Evolutionary conservation across 2,329 filamentous ascomycete species (phyloP).

Genomic region (Blumeria graminis): DNA sequence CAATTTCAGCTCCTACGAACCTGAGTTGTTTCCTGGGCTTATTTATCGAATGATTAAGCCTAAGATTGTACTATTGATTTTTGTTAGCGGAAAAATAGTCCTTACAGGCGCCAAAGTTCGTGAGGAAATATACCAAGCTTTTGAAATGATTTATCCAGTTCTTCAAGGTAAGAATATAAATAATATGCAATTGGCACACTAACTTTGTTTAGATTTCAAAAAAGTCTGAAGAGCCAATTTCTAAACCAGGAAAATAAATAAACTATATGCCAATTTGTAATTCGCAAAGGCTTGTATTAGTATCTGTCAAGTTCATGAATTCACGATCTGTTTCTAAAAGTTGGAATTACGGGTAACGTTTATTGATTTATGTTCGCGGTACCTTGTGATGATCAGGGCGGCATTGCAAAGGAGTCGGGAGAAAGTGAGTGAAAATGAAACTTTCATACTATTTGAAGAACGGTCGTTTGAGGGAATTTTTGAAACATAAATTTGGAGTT

Average conservation of each 20-base stretch:
- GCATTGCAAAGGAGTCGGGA: no score
- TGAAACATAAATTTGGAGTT: no score
- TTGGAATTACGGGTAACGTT: no score
- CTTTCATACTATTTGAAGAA: no score
- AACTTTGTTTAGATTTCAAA: constrained; percentile 15
- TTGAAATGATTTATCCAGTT: constrained; percentile 94
- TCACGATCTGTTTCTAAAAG: not conserved
- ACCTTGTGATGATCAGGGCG: no score
- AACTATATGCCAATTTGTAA: not conserved
- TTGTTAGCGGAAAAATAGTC: constrained; percentile 95
- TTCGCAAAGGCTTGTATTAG: not conserved
- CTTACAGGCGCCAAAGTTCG: constrained; percentile 92
- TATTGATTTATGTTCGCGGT: no score
- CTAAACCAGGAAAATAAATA: constrained; percentile 3
- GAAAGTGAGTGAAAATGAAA: no score
- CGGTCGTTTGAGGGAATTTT: no score
- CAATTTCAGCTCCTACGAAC: constrained; percentile 98
- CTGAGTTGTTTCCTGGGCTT: constrained; percentile 92
- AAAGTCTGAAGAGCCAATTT: constrained; percentile 14
- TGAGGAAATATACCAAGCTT: constrained; percentile 93
- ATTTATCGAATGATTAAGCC: constrained; percentile 99
- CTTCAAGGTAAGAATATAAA: constrained; percentile 41
- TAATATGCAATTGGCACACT: not conserved
- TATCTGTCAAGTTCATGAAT: not conserved
- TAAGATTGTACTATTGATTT: constrained; percentile 94